A percentile compares a stretch with the other conserved stretches of the same genome.
These are phyloP conservation scores for Colletotrichum sp. DNA, from an alignment of 2,329 filamentous ascomycete species.

Conservation along the genomic window DNA sequence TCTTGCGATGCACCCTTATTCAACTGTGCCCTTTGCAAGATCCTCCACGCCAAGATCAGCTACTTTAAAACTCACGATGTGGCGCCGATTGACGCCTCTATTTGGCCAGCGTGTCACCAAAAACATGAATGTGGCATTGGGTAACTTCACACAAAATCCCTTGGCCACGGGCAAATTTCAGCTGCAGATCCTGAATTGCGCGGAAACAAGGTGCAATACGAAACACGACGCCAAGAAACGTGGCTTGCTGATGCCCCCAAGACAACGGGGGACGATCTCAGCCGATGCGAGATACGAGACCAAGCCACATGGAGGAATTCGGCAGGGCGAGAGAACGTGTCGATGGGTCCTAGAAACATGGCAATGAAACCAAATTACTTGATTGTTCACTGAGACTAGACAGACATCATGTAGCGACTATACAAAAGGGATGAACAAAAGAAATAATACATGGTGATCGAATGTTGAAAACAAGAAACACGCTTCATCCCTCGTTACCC, in stretches of 20 bases:
- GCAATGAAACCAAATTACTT: not conserved
- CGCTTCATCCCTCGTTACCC: not conserved
- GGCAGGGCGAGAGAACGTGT: not conserved
- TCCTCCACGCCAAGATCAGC: not conserved
- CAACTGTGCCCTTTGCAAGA: not conserved
- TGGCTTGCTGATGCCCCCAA: not conserved
- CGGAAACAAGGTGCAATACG: not conserved
- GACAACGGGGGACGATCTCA: not conserved
- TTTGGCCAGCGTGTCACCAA: not conserved
- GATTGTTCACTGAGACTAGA: not conserved
- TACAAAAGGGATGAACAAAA: not conserved
- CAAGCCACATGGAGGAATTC: not conserved
- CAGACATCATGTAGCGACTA: not conserved
- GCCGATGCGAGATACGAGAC: not conserved
- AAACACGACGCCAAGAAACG: not conserved
- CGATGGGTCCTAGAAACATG: not conserved
- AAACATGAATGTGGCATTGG: not conserved
- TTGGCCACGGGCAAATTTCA: not conserved
- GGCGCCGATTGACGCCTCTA: not conserved
- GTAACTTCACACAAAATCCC: not conserved
- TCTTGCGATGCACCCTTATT: not conserved
- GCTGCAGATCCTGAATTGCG: not conserved
- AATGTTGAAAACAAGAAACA: not conserved
- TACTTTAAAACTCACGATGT: not conserved
- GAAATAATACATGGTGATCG: not conserved